These are phyloP conservation scores for Lolium perenne DNA, from an alignment of 176 grass and related monocot species.

Conservation along the genomic window DNA sequence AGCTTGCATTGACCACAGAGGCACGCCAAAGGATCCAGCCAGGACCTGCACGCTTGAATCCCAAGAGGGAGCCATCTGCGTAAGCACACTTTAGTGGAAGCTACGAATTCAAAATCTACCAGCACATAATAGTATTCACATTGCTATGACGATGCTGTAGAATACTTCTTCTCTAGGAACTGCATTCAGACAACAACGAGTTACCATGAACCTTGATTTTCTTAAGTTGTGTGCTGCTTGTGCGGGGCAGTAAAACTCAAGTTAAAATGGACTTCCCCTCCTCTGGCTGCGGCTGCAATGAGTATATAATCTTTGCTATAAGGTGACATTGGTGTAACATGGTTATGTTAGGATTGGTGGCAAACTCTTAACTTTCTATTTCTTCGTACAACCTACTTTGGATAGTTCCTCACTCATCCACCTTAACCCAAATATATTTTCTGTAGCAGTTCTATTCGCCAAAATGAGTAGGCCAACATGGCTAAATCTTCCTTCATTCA, in stretches of 20 bases:
- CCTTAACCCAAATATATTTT: no score
- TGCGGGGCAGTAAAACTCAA: neutral
- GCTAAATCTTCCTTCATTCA: neutral
- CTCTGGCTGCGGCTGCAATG: neutral
- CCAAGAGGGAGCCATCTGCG: conserved; percentile 69
- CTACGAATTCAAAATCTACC: neutral
- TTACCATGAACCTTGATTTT: neutral
- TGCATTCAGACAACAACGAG: neutral
- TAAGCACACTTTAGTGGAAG: conserved; percentile 33
- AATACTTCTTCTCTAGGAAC: neutral
- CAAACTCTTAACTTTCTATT: neutral
- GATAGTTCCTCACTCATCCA: no score
- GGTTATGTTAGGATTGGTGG: neutral
- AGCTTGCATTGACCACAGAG: conserved; percentile 99
- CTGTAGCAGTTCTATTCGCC: neutral
- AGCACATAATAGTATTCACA: neutral
- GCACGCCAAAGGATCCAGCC: conserved; percentile 77
- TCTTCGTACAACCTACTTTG: neutral
- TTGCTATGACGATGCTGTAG: neutral
- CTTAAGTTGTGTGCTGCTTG: neutral
- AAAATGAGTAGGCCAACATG: neutral
- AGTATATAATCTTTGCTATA: neutral
- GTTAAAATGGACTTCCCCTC: neutral
- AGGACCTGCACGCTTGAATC: conserved; percentile 94
- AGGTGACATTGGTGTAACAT: neutral